phyloP scores from a whole-genome alignment of 768 basidiomycete genomes.

The Termitomyces sp. region DNA sequence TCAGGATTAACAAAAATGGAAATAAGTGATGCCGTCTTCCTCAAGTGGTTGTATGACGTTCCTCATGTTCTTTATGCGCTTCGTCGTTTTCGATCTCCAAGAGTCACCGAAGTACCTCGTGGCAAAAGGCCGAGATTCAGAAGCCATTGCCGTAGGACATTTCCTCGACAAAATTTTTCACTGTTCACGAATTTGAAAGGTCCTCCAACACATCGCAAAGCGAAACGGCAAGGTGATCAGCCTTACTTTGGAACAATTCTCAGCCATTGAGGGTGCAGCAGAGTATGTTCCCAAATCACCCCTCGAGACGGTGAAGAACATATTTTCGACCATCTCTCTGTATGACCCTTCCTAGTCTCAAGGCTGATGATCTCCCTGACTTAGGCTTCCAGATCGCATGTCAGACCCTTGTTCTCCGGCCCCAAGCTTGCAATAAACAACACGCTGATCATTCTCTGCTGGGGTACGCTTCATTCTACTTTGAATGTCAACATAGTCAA shows the following conservation, averaged over 20 bases:
- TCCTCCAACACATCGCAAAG: slow-evolving; percentile 41
- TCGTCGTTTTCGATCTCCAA: slow-evolving; percentile 51
- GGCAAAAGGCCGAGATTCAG: slow-evolving; percentile 48
- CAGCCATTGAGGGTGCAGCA: slow-evolving; percentile 19
- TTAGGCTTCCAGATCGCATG: slow-evolving; percentile 31
- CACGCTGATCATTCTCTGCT: slow-evolving; percentile 41
- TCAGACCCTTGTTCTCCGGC: slow-evolving; percentile 43
- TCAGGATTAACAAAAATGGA: not conserved
- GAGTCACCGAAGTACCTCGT: slow-evolving; percentile 61
- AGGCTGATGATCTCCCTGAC: not conserved
- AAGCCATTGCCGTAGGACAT: slow-evolving; percentile 39
- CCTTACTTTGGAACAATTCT: slow-evolving; percentile 40
- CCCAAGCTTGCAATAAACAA: slow-evolving; percentile 39
- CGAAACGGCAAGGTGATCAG: slow-evolving; percentile 39
- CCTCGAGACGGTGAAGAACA: slow-evolving; percentile 23
- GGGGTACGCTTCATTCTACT: slow-evolving; percentile 29
- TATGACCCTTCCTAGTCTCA: slow-evolving; percentile 16
- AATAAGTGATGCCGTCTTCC: not conserved
- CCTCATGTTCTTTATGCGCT: slow-evolving; percentile 48
- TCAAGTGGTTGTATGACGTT: slow-evolving; percentile 42
- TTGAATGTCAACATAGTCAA: not conserved
- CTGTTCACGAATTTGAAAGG: slow-evolving; percentile 20
- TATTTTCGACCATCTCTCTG: slow-evolving; percentile 35
- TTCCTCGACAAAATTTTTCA: not conserved
- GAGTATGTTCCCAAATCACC: slow-evolving; percentile 15